These are phyloP conservation scores for Pisolithus microcarpus DNA, from an alignment of 768 basidiomycete genomes.

Conservation along the genomic window DNA sequence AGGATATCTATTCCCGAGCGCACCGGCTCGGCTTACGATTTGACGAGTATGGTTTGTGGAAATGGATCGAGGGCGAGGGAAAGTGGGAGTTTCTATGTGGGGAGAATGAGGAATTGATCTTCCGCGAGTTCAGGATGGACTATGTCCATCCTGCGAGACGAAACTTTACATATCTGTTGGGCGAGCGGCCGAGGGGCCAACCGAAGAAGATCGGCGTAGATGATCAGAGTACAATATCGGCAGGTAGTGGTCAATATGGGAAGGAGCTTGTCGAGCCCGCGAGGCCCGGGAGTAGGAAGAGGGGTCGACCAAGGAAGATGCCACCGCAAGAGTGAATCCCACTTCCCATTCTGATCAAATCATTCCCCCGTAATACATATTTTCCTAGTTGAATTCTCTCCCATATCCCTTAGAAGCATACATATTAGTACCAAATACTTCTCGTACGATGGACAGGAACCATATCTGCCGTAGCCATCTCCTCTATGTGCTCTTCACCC, in stretches of 20 bases:
- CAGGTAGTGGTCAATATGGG: background rate
- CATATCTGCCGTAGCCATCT: constrained; percentile 47
- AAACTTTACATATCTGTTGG: constrained; percentile 24
- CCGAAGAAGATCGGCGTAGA: constrained; percentile 6
- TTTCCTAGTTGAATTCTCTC: background rate
- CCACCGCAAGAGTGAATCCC: background rate
- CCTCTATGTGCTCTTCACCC: constrained; percentile 53
- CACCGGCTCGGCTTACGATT: constrained; percentile 39
- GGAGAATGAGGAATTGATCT: constrained; percentile 38
- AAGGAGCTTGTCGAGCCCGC: background rate
- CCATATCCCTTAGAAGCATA: background rate
- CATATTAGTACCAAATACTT: constrained; percentile 73
- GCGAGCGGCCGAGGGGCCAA: constrained; percentile 1
- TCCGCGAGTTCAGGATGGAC: constrained; percentile 37
- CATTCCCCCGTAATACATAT: too few species aligned
- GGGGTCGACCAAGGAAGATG: background rate
- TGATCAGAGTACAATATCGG: background rate
- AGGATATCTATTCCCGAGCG: constrained; percentile 38
- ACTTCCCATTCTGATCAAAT: background rate
- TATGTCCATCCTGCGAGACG: constrained; percentile 34
- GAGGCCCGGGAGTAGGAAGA: background rate
- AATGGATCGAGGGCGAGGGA: constrained; percentile 36
- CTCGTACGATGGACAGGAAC: constrained; percentile 73
- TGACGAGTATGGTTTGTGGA: constrained; percentile 62
- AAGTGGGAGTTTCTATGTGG: constrained; percentile 43